Percentiles rank a stretch among this genome's conserved stretches.
Conservation (phyloP, 371 early-diverging fungal species). For the Gilbertella persicaria region DNA sequence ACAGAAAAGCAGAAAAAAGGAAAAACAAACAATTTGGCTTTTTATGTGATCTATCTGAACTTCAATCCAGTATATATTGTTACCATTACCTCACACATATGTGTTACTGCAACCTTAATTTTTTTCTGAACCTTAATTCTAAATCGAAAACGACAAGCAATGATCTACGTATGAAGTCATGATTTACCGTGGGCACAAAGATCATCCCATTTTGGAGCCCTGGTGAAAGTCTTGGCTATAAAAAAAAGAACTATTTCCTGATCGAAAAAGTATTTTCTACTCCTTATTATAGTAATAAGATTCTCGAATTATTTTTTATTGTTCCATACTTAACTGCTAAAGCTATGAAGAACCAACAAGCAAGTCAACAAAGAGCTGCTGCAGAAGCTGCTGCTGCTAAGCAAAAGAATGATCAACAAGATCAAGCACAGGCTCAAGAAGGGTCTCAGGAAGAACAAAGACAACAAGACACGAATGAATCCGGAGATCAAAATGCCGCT, state of each 20-base stretch:
- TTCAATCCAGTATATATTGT: neutral
- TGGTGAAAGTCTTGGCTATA: too few species aligned
- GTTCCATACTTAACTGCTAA: slow-evolving; percentile 21
- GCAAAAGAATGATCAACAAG: slow-evolving; percentile 2
- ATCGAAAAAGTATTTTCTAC: too few species aligned
- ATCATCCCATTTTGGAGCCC: too few species aligned
- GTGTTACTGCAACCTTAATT: neutral
- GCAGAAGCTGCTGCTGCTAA: slow-evolving; percentile 3
- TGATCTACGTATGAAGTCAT: slow-evolving; percentile 22
- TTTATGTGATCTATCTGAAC: neutral
- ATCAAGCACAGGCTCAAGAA: slow-evolving; percentile 1
- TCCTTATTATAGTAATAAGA: too few species aligned
- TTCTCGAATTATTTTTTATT: slow-evolving; percentile 26
- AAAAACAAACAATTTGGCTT: neutral
- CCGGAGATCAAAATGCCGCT: neutral
- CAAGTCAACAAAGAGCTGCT: slow-evolving; percentile 12
- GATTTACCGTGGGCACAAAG: neutral
- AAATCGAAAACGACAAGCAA: neutral
- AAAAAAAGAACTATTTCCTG: neutral
- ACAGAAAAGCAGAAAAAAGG: slow-evolving; percentile 2
- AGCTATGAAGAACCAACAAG: slow-evolving; percentile 23
- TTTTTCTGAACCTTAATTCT: neutral
- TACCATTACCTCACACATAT: neutral
- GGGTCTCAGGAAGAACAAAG: neutral
- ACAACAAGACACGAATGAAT: neutral